Evolutionary conservation across 2,329 filamentous ascomycete genomes (phyloP).

Genomic region (Alternaria sp.): DNA sequence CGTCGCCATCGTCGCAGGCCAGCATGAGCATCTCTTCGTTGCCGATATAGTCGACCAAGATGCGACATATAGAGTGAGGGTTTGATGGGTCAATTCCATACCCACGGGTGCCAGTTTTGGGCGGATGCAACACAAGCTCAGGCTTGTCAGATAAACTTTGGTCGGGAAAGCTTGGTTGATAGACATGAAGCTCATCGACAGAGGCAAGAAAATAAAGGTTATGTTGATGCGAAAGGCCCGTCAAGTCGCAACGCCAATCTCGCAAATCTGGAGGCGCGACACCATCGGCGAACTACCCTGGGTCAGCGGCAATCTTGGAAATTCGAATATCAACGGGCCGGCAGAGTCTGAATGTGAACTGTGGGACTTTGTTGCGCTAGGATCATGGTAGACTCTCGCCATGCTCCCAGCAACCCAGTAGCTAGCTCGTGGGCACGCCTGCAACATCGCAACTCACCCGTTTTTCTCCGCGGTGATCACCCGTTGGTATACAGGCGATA

Average conservation of each 20-base stretch:
- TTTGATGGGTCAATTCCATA: conserved; percentile 41
- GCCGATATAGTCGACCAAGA: conserved; percentile 54
- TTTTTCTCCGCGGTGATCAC: conserved; percentile 26
- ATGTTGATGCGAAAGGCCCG: conserved; percentile 52
- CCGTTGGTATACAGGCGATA: conserved; percentile 33
- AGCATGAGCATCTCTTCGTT: conserved; percentile 58
- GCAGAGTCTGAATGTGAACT: background rate
- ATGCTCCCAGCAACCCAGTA: background rate
- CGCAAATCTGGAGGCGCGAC: conserved; percentile 29
- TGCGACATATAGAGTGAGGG: conserved; percentile 54
- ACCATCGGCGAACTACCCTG: conserved; percentile 16
- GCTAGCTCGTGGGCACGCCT: too few species aligned
- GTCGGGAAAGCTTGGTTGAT: conserved; percentile 52
- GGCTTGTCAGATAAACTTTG: conserved; percentile 48
- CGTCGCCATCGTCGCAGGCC: conserved; percentile 64
- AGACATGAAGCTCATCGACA: conserved; percentile 49
- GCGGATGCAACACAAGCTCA: conserved; percentile 48
- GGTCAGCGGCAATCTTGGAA: background rate
- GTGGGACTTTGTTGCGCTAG: background rate
- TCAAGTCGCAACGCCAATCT: conserved; percentile 53
- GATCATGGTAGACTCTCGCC: fast-evolving
- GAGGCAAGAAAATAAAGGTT: conserved; percentile 59
- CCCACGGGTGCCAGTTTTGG: conserved; percentile 36
- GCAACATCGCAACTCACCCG: conserved; percentile 25
- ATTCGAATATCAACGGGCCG: background rate